Percentiles rank a stretch among this genome's conserved stretches.
phyloP scores from a whole-genome alignment of 1,139 yeast genomes.

The Kurtzmaniella quercitrusa region DNA sequence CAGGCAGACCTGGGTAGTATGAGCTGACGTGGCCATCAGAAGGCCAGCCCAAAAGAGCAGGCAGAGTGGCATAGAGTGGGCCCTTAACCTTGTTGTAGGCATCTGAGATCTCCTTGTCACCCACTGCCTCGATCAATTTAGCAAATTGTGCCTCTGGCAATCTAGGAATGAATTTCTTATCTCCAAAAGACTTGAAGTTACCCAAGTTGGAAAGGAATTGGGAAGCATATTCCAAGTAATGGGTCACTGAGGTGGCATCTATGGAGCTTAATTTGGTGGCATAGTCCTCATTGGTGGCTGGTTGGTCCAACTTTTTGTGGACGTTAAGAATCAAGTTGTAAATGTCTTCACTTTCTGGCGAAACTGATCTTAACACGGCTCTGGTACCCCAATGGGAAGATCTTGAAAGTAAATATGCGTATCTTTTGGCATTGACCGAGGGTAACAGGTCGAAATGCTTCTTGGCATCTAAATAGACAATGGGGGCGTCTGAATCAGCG shows the following conservation, averaged over 20 bases:
- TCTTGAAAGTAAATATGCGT: slow-evolving; percentile 78
- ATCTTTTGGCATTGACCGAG: slow-evolving; percentile 38
- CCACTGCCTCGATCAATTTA: slow-evolving; percentile 39
- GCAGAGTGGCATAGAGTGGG: slow-evolving; percentile 48
- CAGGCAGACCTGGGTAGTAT: slow-evolving; percentile 56
- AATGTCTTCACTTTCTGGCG: slow-evolving; percentile 73
- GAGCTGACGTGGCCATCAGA: slow-evolving; percentile 70
- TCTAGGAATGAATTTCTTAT: slow-evolving; percentile 75
- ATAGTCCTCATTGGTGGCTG: slow-evolving; percentile 41
- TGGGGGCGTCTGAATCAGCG: slow-evolving; percentile 45
- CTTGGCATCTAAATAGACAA: slow-evolving; percentile 38
- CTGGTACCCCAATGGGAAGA: slow-evolving; percentile 84
- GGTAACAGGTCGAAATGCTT: slow-evolving; percentile 41
- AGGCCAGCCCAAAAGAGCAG: slow-evolving; percentile 70
- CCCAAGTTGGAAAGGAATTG: slow-evolving; percentile 81
- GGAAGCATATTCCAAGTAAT: slow-evolving; percentile 71
- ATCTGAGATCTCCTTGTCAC: slow-evolving; percentile 27
- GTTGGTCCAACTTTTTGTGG: slow-evolving; percentile 49
- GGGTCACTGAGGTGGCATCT: slow-evolving; percentile 29
- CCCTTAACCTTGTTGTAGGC: slow-evolving; percentile 43
- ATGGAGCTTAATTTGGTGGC: slow-evolving; percentile 21
- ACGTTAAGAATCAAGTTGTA: slow-evolving; percentile 62
- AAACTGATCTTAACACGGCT: slow-evolving; percentile 76
- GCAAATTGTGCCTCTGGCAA: slow-evolving; percentile 46
- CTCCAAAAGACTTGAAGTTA: slow-evolving; percentile 87